Conservation (phyloP, 306 rosid genomes). For the Vigna mungo region DNA sequence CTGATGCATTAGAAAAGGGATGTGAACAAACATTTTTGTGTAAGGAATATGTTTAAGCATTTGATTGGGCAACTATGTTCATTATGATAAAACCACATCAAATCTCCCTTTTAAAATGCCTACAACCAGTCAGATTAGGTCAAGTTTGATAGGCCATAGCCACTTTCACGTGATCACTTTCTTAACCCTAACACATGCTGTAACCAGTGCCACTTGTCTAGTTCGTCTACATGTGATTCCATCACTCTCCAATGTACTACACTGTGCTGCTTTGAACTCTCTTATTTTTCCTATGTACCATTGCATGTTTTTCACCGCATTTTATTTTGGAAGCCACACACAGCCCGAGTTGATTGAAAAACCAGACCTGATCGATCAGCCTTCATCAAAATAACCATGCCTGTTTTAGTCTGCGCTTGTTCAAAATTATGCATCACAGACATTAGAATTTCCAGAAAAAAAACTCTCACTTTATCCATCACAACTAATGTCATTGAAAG, state of each 20-base stretch:
- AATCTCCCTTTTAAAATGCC: background rate
- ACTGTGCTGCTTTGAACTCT: background rate
- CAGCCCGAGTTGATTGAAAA: background rate
- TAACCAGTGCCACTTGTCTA: constrained; percentile 15
- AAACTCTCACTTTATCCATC: background rate
- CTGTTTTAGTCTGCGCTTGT: background rate
- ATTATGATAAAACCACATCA: background rate
- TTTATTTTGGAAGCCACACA: background rate
- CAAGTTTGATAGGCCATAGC: constrained; percentile 1
- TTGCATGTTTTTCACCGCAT: background rate
- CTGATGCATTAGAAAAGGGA: background rate
- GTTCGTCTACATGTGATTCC: background rate
- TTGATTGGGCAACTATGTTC: background rate
- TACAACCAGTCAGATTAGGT: background rate
- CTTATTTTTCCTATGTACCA: background rate
- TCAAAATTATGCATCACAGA: constrained; percentile 8
- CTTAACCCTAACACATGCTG: constrained; percentile 28
- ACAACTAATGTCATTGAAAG: background rate
- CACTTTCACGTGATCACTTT: background rate
- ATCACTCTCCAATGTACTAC: background rate
- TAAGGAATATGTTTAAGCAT: background rate
- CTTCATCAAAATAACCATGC: background rate
- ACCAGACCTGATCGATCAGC: too few species aligned
- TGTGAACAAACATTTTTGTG: background rate
- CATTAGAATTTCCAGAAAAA: background rate